Evolutionary conservation across 495 filamentous ascomycete species (phyloP).

Genomic region (Aspergillus bertholletiae): DNA sequence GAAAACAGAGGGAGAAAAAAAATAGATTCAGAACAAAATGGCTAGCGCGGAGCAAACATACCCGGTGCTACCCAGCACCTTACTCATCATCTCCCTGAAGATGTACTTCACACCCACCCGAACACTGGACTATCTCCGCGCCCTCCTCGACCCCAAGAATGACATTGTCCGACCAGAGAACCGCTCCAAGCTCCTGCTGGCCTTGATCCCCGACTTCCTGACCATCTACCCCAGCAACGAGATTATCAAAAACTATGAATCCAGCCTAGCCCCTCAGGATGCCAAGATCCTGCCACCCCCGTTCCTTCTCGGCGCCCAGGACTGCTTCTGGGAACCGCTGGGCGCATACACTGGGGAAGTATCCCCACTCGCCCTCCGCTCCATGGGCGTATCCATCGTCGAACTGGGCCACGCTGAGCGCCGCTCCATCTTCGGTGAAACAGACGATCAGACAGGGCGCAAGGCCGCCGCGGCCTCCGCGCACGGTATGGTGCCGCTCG

Average conservation of each 20-base stretch:
- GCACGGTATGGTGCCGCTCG: slow-evolving; percentile 70
- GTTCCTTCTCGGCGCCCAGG: slow-evolving; percentile 70
- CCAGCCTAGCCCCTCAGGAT: slow-evolving; percentile 21
- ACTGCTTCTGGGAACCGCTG: slow-evolving; percentile 56
- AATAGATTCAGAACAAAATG: slow-evolving; percentile 16
- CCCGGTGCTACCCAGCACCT: slow-evolving; percentile 53
- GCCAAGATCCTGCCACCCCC: slow-evolving; percentile 22
- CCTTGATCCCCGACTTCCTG: slow-evolving; percentile 77
- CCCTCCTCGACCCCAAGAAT: slow-evolving; percentile 47
- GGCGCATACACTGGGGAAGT: slow-evolving; percentile 79
- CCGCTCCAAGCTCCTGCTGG: slow-evolving; percentile 77
- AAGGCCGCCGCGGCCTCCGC: slow-evolving; percentile 65
- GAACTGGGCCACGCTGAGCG: slow-evolving; percentile 82
- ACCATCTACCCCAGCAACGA: slow-evolving; percentile 55
- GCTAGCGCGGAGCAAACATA: slow-evolving; percentile 19
- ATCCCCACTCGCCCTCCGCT: slow-evolving; percentile 59
- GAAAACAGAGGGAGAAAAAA: not conserved
- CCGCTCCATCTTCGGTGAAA: slow-evolving; percentile 64
- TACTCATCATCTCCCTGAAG: slow-evolving; percentile 77
- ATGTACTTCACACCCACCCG: slow-evolving; percentile 74
- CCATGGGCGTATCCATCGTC: slow-evolving; percentile 65
- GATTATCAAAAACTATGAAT: slow-evolving; percentile 42
- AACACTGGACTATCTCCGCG: slow-evolving; percentile 59
- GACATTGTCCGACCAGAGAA: slow-evolving; percentile 38
- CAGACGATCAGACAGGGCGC: slow-evolving; percentile 54